phyloP scores from a whole-genome alignment of 2,329 filamentous ascomycete species.

The Clonostachys sp. region DNA sequence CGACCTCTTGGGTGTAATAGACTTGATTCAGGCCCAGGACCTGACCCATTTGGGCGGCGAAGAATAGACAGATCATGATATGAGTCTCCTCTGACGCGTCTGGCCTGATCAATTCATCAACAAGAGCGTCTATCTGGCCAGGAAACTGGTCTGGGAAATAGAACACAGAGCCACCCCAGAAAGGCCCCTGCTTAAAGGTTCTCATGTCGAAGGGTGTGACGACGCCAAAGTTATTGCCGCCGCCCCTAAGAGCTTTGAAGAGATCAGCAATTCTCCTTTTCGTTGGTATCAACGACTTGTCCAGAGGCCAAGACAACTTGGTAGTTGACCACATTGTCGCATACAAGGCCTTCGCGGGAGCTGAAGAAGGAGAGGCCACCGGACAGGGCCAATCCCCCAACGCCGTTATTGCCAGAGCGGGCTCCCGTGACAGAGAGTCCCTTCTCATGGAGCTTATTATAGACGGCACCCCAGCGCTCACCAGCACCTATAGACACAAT shows the following conservation, averaged over 20 bases:
- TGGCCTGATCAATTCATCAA: conserved; percentile 8
- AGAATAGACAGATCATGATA: conserved; percentile 10
- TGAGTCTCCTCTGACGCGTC: conserved; percentile 10
- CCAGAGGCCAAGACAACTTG: conserved; percentile 43
- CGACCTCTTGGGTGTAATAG: too few relatives aligned
- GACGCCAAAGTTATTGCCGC: conserved; percentile 35
- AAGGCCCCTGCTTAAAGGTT: conserved; percentile 16
- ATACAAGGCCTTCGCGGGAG: conserved; percentile 35
- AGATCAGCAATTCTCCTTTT: conserved; percentile 27
- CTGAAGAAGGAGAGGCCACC: conserved; percentile 46
- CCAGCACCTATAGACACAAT: conserved; percentile 36
- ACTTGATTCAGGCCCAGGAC: conserved; percentile 1
- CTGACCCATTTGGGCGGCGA: too few relatives aligned
- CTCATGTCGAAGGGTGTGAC: conserved; percentile 20
- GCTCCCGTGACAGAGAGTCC: conserved; percentile 32
- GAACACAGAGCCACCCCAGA: conserved; percentile 15
- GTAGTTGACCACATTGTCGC: conserved; percentile 36
- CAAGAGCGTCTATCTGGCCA: conserved; percentile 10
- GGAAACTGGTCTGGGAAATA: conserved; percentile 6
- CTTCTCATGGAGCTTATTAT: conserved; percentile 26
- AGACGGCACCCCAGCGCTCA: conserved; percentile 36
- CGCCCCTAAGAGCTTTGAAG: conserved; percentile 37
- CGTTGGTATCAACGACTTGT: conserved; percentile 32
- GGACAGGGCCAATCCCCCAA: conserved; percentile 37
- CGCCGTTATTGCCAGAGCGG: conserved; percentile 31